Conservation (phyloP, 2,329 filamentous ascomycete genomes). For the Boeremia exigua region DNA sequence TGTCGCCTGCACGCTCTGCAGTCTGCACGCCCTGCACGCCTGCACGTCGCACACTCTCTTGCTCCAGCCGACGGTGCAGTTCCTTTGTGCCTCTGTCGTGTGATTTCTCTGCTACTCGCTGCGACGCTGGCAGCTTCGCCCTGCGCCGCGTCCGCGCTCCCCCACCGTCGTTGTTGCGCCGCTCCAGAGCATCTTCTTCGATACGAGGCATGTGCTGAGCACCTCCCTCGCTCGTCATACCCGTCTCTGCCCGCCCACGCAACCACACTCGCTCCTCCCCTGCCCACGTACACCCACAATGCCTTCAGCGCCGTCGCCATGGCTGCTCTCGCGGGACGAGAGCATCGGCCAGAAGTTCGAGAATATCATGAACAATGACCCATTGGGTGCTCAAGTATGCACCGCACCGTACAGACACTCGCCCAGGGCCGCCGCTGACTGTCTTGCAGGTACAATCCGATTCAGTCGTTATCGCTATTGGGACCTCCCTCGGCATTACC, state of each 20-base stretch:
- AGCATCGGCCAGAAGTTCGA: constrained; percentile 41
- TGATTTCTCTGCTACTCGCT: constrained; percentile 1
- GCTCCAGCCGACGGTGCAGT: background rate
- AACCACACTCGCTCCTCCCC: constrained; percentile 15
- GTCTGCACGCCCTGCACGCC: too few relatives aligned
- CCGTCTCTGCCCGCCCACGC: background rate
- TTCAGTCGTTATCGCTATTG: constrained; percentile 80
- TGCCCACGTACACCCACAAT: constrained; percentile 23
- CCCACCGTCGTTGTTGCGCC: background rate
- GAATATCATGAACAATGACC: constrained; percentile 38
- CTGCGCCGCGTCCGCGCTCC: background rate
- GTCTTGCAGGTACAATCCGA: constrained; percentile 58
- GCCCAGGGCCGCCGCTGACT: constrained; percentile 20
- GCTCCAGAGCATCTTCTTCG: background rate
- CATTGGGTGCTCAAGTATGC: constrained; percentile 34
- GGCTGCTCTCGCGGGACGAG: constrained; percentile 36
- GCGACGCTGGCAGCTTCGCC: constrained; percentile 1
- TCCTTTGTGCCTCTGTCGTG: background rate
- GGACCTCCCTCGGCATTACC: constrained; percentile 78
- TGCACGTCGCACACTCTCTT: background rate
- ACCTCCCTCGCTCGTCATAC: constrained; percentile 21
- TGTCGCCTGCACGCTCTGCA: constrained; percentile 6
- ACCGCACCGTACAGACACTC: background rate
- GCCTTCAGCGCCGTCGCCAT: constrained; percentile 21
- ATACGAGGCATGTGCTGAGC: constrained; percentile 19